Conservation (phyloP, 2,329 filamentous ascomycete genomes). For the Diaporthe helianthi region DNA sequence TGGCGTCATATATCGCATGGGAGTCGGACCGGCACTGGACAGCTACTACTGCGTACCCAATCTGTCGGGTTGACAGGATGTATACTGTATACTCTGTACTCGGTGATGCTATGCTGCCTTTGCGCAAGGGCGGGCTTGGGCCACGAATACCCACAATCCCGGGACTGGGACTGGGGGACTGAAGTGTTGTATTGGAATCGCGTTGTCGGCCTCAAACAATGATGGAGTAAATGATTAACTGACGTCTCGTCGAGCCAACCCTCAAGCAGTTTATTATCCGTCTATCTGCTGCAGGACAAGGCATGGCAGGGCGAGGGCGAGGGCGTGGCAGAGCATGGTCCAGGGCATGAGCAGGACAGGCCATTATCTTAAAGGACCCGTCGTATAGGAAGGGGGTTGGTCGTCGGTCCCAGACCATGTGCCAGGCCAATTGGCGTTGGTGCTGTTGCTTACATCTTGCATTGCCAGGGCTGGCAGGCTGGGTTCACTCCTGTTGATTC, state of each 20-base stretch:
- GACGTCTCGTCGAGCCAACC: background rate
- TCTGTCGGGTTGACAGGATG: constrained; percentile 20
- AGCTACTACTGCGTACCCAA: background rate
- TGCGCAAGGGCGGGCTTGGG: background rate
- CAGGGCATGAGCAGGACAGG: background rate
- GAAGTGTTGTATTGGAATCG: constrained; percentile 7
- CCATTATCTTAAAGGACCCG: background rate
- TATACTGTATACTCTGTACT: background rate
- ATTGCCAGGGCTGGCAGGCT: constrained; percentile 19
- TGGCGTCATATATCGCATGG: constrained; percentile 4
- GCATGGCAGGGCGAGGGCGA: background rate
- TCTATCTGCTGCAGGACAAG: constrained; percentile 23
- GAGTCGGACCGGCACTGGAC: background rate
- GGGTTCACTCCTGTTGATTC: background rate
- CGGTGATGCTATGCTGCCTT: background rate
- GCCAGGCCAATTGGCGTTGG: constrained; percentile 25
- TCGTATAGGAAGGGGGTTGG: constrained; percentile 12
- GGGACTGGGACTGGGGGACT: background rate
- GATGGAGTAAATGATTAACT: background rate
- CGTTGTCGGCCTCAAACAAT: background rate
- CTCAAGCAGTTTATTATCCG: background rate
- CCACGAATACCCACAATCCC: background rate
- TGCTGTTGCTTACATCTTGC: background rate
- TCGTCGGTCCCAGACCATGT: constrained; percentile 17
- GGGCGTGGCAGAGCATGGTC: background rate